phyloP scores from a whole-genome alignment of 306 rosid genomes.

The Malus asiatica region DNA sequence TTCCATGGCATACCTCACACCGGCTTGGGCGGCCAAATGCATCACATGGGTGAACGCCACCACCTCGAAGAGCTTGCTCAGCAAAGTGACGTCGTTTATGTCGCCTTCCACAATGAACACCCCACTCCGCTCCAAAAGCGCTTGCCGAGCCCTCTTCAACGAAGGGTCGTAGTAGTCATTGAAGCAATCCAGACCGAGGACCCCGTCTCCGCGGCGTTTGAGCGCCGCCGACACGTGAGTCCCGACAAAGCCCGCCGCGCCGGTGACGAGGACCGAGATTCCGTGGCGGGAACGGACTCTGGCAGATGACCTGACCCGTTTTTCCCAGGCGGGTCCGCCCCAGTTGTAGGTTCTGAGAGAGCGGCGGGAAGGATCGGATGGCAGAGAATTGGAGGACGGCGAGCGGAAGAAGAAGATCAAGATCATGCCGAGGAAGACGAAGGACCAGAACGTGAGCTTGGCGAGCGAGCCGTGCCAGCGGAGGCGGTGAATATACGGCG shows the following conservation, averaged over 20 bases:
- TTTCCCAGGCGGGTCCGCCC: slow-evolving; percentile 96
- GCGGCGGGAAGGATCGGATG: slow-evolving; percentile 73
- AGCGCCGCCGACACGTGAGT: slow-evolving; percentile 86
- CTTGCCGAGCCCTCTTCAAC: slow-evolving; percentile 75
- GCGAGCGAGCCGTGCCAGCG: slow-evolving; percentile 75
- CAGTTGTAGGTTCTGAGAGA: slow-evolving; percentile 61
- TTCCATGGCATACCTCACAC: slow-evolving; percentile 99
- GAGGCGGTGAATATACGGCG: slow-evolving; percentile 56
- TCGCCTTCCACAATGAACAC: slow-evolving; percentile 91
- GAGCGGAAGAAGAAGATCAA: slow-evolving; percentile 76
- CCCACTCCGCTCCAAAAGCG: slow-evolving; percentile 70
- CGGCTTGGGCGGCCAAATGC: slow-evolving; percentile 99
- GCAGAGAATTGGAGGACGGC: slow-evolving; percentile 36
- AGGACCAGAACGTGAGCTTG: slow-evolving; percentile 76
- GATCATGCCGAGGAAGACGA: slow-evolving; percentile 64
- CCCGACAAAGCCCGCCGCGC: slow-evolving; percentile 90
- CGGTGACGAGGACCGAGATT: slow-evolving; percentile 73
- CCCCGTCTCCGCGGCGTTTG: slow-evolving; percentile 89
- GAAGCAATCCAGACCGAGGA: slow-evolving; percentile 70
- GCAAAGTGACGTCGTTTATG: slow-evolving; percentile 61
- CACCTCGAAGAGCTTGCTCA: slow-evolving; percentile 83
- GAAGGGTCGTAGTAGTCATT: slow-evolving; percentile 85
- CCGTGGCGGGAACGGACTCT: slow-evolving; percentile 60
- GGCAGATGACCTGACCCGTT: slow-evolving; percentile 64
- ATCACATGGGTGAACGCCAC: slow-evolving; percentile 91